A percentile compares a stretch with the other conserved stretches of the same genome.
Evolutionary conservation across 495 filamentous ascomycete genomes (phyloP).

Genomic region (Podospora sp.): DNA sequence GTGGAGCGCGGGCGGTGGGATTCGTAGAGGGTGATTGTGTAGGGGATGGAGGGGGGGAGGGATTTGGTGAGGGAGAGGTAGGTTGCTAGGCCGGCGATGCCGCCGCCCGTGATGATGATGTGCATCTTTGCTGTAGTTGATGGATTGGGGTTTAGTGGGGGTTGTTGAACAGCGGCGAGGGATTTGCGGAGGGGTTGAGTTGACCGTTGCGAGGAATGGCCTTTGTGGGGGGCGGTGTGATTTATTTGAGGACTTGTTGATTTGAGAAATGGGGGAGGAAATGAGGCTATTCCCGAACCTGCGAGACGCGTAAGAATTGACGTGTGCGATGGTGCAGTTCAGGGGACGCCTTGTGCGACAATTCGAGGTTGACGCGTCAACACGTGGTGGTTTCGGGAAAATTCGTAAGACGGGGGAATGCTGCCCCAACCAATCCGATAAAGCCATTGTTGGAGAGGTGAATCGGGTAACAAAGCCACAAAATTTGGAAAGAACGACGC

Average conservation of each 20-base stretch:
- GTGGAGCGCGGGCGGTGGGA: slow-evolving; percentile 20
- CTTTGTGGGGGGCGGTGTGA: too few relatives aligned
- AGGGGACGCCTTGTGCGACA: background rate
- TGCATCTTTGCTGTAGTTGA: slow-evolving; percentile 50
- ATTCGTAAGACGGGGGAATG: background rate
- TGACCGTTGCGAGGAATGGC: too few relatives aligned
- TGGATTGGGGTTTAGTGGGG: background rate
- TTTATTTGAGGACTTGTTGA: background rate
- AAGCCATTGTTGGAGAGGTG: too few relatives aligned
- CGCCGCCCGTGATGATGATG: slow-evolving; percentile 57
- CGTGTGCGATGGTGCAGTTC: background rate
- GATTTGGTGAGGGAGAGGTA: slow-evolving; percentile 56
- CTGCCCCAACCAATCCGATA: too few relatives aligned
- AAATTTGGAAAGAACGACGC: too few relatives aligned
- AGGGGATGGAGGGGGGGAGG: slow-evolving; percentile 34
- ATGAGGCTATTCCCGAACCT: background rate
- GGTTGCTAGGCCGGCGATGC: slow-evolving; percentile 51
- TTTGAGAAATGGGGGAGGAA: background rate
- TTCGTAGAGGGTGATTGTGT: slow-evolving; percentile 45
- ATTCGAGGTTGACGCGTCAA: background rate
- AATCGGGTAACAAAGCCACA: too few relatives aligned
- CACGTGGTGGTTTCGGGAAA: background rate
- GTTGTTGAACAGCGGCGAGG: background rate
- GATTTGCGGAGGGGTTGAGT: too few relatives aligned
- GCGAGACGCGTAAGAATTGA: background rate